Base-by-base conservation (phyloP, 176 grass and related monocot species). In the Oryza officinalis region DNA sequence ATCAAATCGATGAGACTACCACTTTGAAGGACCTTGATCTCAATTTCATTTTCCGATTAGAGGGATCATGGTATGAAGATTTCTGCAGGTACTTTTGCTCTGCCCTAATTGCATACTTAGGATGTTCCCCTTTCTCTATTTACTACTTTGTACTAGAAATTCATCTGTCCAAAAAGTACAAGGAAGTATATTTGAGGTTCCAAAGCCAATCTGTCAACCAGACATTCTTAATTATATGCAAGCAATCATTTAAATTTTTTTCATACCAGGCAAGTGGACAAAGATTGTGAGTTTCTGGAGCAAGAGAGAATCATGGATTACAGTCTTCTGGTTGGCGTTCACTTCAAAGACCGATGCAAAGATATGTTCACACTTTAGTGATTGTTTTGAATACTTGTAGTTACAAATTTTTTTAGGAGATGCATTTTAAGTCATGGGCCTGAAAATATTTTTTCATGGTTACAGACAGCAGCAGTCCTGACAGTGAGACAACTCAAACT, bases 221-320 rank as follows among this genome's bases (percentile, higher is more conserved):
- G 22, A 63, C 33, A 15, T 22, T 49, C 22, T 69, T 87, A 70
- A 64, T 27, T 13, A 76, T 13, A 41, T 59, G 10, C 7, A 15
- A 57, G 74, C 15, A 81, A 68, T 44, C 41, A 71, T 80, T 26
- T 85, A 1, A n/a, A n/a, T 27, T 12, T 81, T 27, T 79, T 27
- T 79, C 35, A 72, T 82, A 73, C 22, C 63, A 97, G 94, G 74
- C 94, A 97, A 94, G 92, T 97, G 41, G 94, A 94, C 50, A 86
- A 80, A 89, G 92, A 97, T 87, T 94, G 91, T 49, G 92, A 94
- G 63, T 67, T 97, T 67, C 80, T 97, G 65, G 94, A 97, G 86
- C 92, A 97, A 67, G 94, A 97, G 63, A 94, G 94, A 80, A 97
- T 97, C 37, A 97, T 94, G 94, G 94, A 97, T 77, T 97, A 97